These are phyloP conservation scores for Pythium angustatum DNA, from an alignment of 352 stramenopile species.

Conservation along the genomic window DNA sequence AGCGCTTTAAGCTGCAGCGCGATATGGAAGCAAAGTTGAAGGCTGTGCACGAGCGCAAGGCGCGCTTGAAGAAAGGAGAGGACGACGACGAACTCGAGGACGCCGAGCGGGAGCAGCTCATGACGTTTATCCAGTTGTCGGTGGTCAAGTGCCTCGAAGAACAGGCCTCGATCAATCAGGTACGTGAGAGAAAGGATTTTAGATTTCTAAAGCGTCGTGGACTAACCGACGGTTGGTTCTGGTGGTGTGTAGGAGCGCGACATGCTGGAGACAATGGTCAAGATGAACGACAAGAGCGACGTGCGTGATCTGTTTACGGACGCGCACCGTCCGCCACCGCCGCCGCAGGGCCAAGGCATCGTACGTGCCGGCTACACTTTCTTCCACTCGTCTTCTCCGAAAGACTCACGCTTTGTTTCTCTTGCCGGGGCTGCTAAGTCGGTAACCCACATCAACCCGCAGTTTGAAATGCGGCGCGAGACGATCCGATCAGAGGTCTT, in stretches of 20 bases:
- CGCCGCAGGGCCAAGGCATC: constrained; percentile 71
- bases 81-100: constrained; percentile 70
- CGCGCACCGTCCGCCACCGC: constrained; percentile 55
- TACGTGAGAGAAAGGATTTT: no score
- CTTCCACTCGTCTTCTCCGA: not conserved
- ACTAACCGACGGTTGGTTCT: no score
- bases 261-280: constrained; percentile 87
- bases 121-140: constrained; percentile 75
- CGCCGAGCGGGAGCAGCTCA: constrained; percentile 80
- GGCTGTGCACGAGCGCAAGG: constrained; percentile 49
- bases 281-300: constrained; percentile 65
- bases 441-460: constrained; percentile 82
- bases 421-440: constrained; percentile 55
- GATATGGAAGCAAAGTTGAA: constrained; percentile 73
- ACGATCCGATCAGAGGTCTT: constrained; percentile 91
- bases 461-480: constrained; percentile 88
- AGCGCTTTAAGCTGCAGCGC: constrained; percentile 75
- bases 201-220: no score
- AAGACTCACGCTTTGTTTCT: constrained; percentile 11
- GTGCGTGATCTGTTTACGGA: constrained; percentile 75
- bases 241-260: constrained; percentile 72
- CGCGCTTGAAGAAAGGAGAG: constrained; percentile 44
- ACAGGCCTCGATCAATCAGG: constrained; percentile 67
- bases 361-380: constrained; percentile 40
- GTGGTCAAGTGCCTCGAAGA: constrained; percentile 82